phyloP scores from a whole-genome alignment of 176 grass and related monocot species.

The Pontederia crassipes region DNA sequence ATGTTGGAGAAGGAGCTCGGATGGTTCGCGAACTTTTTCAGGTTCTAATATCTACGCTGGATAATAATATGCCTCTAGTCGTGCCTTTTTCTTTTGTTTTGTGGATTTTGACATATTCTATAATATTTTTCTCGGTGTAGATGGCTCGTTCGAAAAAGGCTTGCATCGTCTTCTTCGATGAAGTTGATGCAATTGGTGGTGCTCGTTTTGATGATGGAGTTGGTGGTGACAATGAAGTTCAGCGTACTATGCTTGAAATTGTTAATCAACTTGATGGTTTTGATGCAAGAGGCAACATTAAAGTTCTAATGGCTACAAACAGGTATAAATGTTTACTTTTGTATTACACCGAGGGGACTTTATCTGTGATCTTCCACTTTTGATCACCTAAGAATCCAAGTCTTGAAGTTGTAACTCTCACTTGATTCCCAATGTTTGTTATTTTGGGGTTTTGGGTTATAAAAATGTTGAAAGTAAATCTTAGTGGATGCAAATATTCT shows the following conservation, averaged over 20 bases:
- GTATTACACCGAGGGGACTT: too few species aligned
- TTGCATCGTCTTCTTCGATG: conserved; percentile 34
- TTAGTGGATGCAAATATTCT: too few species aligned
- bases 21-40: conserved; percentile 38
- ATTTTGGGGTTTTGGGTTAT: too few species aligned
- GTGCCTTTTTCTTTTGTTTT: neutral
- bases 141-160: conserved; percentile 22
- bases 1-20: conserved; percentile 11
- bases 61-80: neutral
- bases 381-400: neutral
- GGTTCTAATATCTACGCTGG: neutral
- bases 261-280: conserved; percentile 40
- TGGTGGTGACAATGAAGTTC: conserved; percentile 19
- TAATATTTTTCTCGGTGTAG: neutral
- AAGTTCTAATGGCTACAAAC: conserved; percentile 42
- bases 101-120: neutral
- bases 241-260: conserved; percentile 30
- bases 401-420: too few species aligned
- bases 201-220: conserved; percentile 3
- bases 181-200: conserved; percentile 32
- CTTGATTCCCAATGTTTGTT: too few species aligned
- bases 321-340: neutral
- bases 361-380: neutral
- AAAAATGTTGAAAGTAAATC: too few species aligned
- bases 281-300: conserved; percentile 21